A percentile compares a stretch with the other conserved stretches of the same genome.
phyloP scores from a whole-genome alignment of 2,329 filamentous ascomycete species.

The Coccinonectria pachysandricola region DNA sequence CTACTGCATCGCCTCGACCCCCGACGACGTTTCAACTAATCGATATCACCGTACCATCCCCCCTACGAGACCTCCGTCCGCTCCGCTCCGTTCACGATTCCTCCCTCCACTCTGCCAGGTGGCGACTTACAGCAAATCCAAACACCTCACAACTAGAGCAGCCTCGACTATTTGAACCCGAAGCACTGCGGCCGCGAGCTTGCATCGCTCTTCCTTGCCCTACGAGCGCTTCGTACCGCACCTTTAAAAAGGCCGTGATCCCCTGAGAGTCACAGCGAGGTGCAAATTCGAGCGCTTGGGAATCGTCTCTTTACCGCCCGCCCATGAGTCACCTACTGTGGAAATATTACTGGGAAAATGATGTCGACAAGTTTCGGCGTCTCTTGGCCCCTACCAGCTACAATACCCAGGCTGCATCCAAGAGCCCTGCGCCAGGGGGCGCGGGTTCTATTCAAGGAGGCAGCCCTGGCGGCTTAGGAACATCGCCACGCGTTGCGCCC shows the following conservation, averaged over 20 bases:
- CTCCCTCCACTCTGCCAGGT: conserved; percentile 8
- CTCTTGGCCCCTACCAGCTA: conserved; percentile 65
- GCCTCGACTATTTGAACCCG: too few relatives aligned
- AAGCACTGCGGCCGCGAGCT: too few relatives aligned
- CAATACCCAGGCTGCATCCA: conserved; percentile 43
- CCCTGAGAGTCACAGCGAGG: conserved; percentile 80
- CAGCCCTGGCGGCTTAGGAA: conserved; percentile 32
- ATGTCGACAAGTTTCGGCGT: conserved; percentile 90
- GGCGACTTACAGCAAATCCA: conserved; percentile 13
- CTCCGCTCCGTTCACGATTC: too few relatives aligned
- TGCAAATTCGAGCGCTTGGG: conserved; percentile 49
- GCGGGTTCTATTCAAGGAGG: conserved; percentile 23
- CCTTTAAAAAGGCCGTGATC: conserved; percentile 93
- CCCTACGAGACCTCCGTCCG: too few relatives aligned
- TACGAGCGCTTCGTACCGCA: conserved; percentile 32
- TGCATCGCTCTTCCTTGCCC: conserved; percentile 9
- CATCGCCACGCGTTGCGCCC: conserved; percentile 37
- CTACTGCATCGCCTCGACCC: conserved; percentile 1
- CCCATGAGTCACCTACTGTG: conserved; percentile 94
- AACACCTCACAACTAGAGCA: conserved; percentile 9
- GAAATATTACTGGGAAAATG: conserved; percentile 95
- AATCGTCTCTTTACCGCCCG: conserved; percentile 21
- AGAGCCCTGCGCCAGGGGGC: conserved; percentile 38
- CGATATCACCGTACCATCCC: too few relatives aligned
- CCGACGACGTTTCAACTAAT: too few relatives aligned